Percentiles rank a stretch among this genome's conserved stretches.
Evolutionary conservation across 2,329 filamentous ascomycete genomes (phyloP).

Genomic region (Madurella fahalii): DNA sequence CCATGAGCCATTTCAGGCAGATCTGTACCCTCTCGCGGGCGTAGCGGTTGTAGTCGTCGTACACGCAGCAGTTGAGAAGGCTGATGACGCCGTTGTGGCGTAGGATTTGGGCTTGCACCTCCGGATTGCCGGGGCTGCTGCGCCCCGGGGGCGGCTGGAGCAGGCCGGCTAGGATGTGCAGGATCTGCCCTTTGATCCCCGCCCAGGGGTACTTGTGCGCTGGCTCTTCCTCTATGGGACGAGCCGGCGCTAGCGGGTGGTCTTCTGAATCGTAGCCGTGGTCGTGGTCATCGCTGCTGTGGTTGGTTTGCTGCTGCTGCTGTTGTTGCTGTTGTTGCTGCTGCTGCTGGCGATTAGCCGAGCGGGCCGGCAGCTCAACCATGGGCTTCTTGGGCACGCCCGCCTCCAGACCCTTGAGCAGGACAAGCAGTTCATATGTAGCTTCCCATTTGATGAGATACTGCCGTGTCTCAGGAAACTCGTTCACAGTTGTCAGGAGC

Average conservation of each 20-base stretch:
- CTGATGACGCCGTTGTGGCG: conserved; percentile 81
- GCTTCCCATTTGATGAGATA: conserved; percentile 91
- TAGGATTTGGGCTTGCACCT: conserved; percentile 84
- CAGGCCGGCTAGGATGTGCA: conserved; percentile 83
- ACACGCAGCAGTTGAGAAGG: conserved; percentile 81
- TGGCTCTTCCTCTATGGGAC: conserved; percentile 58
- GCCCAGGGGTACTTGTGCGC: conserved; percentile 63
- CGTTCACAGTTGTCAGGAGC: conserved; percentile 84
- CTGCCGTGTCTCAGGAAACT: conserved; percentile 76
- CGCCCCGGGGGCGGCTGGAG: conserved; percentile 73
- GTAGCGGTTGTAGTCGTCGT: conserved; percentile 91
- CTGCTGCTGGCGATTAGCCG: conserved; percentile 30
- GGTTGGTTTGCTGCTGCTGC: conserved; percentile 6
- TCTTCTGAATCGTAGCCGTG: conserved; percentile 32
- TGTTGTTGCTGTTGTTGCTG: conserved; percentile 12
- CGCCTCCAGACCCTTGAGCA: conserved; percentile 81
- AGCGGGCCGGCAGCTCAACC: conserved; percentile 41
- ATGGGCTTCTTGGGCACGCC: conserved; percentile 81
- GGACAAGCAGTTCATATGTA: conserved; percentile 79
- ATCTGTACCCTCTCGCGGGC: conserved; percentile 88
- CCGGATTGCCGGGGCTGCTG: conserved; percentile 60
- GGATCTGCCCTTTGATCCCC: conserved; percentile 85
- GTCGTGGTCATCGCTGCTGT: conserved; percentile 19
- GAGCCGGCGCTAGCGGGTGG: conserved; percentile 42
- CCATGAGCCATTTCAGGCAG: conserved; percentile 78